Evolutionary conservation across 2,329 filamentous ascomycete species (phyloP).

Genomic region (Fusarium denticulatum): DNA sequence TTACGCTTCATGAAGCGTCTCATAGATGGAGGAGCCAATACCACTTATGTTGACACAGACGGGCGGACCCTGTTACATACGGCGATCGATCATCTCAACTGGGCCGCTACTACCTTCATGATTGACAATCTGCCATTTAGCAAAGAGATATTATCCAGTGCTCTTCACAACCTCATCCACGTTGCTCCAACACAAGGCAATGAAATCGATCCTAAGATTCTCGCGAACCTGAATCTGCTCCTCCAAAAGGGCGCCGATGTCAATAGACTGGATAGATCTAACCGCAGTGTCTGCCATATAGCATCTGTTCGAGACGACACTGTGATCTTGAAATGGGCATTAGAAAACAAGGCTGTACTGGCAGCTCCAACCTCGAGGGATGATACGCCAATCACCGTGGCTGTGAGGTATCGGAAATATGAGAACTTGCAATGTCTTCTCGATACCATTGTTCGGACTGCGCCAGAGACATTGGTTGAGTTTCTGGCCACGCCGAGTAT

Average conservation of each 20-base stretch:
- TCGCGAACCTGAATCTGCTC: accelerated
- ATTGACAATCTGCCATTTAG: accelerated
- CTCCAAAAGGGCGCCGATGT: accelerated
- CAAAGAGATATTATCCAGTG: accelerated
- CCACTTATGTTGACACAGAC: accelerated
- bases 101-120: accelerated
- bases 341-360: accelerated
- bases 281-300: background rate
- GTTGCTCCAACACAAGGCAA: background rate
- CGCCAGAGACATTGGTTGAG: background rate
- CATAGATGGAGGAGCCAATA: background rate
- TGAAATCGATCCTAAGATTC: accelerated
- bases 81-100: background rate
- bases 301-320: background rate
- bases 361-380: background rate
- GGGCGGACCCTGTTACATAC: accelerated
- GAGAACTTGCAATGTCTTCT: background rate
- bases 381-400: background rate
- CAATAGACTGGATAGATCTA: accelerated
- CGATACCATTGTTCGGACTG: accelerated
- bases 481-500: background rate
- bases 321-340: accelerated
- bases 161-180: accelerated
- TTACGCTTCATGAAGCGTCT: background rate
- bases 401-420: background rate